Percentiles rank a stretch among this genome's conserved stretches.
phyloP scores from a whole-genome alignment of 345 rosid genomes.

The Citrus inodora region DNA sequence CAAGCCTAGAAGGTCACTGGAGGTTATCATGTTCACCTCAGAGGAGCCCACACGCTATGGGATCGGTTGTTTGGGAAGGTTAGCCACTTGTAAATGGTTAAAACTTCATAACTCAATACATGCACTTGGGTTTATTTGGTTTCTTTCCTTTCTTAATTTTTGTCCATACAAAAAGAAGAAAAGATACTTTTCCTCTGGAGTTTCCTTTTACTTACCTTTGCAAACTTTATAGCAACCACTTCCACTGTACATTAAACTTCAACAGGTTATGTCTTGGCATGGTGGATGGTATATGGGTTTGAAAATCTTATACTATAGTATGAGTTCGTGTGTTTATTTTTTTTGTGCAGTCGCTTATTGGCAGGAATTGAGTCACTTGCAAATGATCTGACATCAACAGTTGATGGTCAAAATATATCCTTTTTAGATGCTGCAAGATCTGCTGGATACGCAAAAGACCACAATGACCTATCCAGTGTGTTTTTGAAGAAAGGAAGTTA shows the following conservation, averaged over 20 bases:
- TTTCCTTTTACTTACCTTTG: neutral
- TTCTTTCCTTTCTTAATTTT: neutral
- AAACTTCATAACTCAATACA: neutral
- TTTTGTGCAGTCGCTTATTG: constrained; percentile 68
- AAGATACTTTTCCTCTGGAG: neutral
- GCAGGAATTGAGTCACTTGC: constrained; percentile 66
- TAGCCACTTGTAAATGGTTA: neutral
- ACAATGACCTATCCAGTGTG: constrained; percentile 57
- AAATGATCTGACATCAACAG: constrained; percentile 50
- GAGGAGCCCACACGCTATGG: constrained; percentile 98
- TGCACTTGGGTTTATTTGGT: neutral
- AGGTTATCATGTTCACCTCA: constrained; percentile 81
- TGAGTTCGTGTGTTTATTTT: constrained; percentile 13
- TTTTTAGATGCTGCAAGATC: constrained; percentile 78
- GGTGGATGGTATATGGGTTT: neutral
- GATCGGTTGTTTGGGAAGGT: constrained; percentile 98
- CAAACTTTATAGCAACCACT: neutral
- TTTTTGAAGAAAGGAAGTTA: constrained; percentile 65
- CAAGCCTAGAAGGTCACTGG: constrained; percentile 82
- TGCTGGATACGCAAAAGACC: constrained; percentile 69
- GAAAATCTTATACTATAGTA: neutral
- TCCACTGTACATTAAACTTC: neutral
- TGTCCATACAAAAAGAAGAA: neutral
- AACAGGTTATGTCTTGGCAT: neutral
- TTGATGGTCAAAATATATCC: constrained; percentile 72